phyloP scores from a whole-genome alignment of 352 stramenopile species.

The Pythium phragmiticola region DNA sequence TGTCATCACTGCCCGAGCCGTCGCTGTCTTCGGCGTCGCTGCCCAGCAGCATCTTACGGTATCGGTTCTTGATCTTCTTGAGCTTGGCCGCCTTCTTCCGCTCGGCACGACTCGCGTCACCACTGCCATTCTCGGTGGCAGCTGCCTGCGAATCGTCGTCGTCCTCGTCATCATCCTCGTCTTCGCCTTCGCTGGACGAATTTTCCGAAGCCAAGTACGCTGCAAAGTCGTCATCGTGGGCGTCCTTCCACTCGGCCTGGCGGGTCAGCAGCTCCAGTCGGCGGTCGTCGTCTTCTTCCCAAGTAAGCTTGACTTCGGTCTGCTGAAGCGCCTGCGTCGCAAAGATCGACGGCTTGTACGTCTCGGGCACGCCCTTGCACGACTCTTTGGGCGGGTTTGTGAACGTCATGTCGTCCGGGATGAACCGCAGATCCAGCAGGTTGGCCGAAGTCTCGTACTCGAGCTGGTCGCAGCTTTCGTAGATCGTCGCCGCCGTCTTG shows the following conservation, averaged over 20 bases:
- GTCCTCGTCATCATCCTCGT: conserved; percentile 38
- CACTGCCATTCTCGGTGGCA: not conserved
- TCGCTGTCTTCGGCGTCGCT: conserved; percentile 70
- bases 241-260: conserved; percentile 76
- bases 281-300: conserved; percentile 93
- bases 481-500: conserved; percentile 91
- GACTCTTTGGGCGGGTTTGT: conserved; percentile 86
- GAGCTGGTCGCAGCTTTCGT: conserved; percentile 95
- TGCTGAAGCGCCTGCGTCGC: conserved; percentile 90
- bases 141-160: conserved; percentile 35
- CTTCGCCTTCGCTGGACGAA: conserved; percentile 55
- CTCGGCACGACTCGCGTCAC: conserved; percentile 34
- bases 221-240: conserved; percentile 92
- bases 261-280: conserved; percentile 85
- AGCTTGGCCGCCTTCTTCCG: conserved; percentile 70
- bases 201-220: conserved; percentile 92
- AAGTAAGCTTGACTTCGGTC: conserved; percentile 94
- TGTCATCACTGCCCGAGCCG: conserved; percentile 32
- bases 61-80: conserved; percentile 77
- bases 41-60: conserved; percentile 76
- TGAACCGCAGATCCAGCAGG: conserved; percentile 93
- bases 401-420: conserved; percentile 91
- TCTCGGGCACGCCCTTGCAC: conserved; percentile 81
- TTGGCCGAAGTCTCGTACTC: conserved; percentile 97
- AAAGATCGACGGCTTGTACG: conserved; percentile 95